Evolutionary conservation across 352 stramenopile species (phyloP), one percentile per base, ranked within the genome.

Genomic region (Phytophthora chlamydospora): DNA sequence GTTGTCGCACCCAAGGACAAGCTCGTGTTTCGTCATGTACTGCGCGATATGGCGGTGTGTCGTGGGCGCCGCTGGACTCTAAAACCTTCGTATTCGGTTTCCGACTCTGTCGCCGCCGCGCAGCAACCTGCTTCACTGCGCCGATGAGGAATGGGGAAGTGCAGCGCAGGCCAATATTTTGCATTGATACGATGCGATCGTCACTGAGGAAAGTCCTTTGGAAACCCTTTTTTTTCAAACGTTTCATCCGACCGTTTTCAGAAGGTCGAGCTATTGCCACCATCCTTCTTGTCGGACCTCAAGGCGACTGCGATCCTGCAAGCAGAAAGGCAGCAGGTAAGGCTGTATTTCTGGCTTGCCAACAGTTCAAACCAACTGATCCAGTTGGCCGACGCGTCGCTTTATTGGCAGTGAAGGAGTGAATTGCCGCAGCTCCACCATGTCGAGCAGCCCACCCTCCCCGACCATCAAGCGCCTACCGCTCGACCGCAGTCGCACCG

Each of bases 1-100:
- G 71, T 98, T 19, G 73, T 96, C 11, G 80, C 88, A 24, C 76
- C 77, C n/a, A 91, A 95, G 57, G 86, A 96, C 71, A 96, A 96
- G 56, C 73, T 95, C 21, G 71, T 95, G 14, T 96, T 96, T 55
- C 83, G 88, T 14, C 90, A 91, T 31, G 58, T 96, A 43, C 68
- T 96, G 52, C 85, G 82, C 50, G 82, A 91, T 40, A 94, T 96
- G 72, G 88, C 88, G 1, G 72, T 81, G 17, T 93, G 85, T 50
- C 76, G 70, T 6, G 75, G 71, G 24, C 73, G 86, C 40, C 77
- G 83, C 31, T 96, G 88, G 88, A 79, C 67, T 33, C 66, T 96
- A 27, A 94, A 89, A 38, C 24, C 74, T 10, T 85, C 89, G 46
- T 94, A 83, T 47, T 63, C 49, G 0, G 46, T 61, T 14, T 52